These are phyloP conservation scores for Pelargonium myrrhifolium DNA, from an alignment of 441 rosid genomes.

Conservation along the genomic window DNA sequence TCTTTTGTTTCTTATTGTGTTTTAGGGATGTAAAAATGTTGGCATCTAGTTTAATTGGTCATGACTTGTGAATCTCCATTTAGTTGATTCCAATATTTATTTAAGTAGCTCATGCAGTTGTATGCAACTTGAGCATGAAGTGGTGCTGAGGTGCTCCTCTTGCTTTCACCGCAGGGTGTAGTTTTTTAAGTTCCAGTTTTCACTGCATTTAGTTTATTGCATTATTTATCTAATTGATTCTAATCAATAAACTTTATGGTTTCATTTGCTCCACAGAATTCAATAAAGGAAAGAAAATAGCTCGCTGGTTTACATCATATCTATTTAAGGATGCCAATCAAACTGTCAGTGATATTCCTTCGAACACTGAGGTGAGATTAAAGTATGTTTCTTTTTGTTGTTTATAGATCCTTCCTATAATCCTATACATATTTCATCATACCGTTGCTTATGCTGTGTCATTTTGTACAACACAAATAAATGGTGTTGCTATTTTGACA, in stretches of 20 bases:
- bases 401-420: neutral
- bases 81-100: neutral
- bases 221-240: too few species aligned
- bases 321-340: conserved; percentile 38
- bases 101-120: neutral
- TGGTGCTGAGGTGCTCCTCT: neutral
- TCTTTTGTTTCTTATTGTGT: too few species aligned
- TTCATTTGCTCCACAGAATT: conserved; percentile 26
- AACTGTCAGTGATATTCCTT: conserved; percentile 23
- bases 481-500: conserved; percentile 26
- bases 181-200: conserved; percentile 1
- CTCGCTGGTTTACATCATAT: conserved; percentile 57
- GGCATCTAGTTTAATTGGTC: neutral
- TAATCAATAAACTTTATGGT: conserved; percentile 9
- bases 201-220: neutral
- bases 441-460: conserved; percentile 7
- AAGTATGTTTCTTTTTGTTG: conserved; percentile 9
- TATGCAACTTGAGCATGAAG: neutral
- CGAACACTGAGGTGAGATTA: conserved; percentile 41
- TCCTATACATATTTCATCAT: neutral
- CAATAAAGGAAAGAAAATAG: conserved; percentile 46
- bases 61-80: neutral
- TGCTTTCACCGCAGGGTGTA: neutral
- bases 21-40: too few species aligned
- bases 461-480: conserved; percentile 11